Base-by-base conservation (phyloP, 2,329 filamentous ascomycete genomes). In the Ambrosiella cleistominuta region DNA sequence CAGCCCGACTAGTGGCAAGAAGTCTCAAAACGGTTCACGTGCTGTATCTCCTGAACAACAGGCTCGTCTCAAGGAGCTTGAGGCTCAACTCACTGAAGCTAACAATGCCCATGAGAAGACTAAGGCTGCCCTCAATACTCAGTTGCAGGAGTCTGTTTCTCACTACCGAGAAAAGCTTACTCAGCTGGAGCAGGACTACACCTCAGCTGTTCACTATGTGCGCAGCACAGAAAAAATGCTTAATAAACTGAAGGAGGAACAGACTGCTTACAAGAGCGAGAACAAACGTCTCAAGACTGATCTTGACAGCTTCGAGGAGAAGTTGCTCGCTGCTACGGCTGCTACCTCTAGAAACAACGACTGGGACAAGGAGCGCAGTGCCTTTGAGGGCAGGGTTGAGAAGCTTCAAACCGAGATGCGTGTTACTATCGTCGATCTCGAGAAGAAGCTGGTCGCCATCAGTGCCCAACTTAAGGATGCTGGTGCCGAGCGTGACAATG, bases 191-290 rank as follows among this genome's bases (percentile, higher is more conserved):
- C 95, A 90, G 67, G 93, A 98, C 69, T 96, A 98, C 68, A 89
- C 96, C 70, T 95, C 93, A 47, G 91, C 93, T 13, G 90, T 97
- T 54, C 93, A 96, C 70, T 98, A 98, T 66, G 88, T 98, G 64
- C 94, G 95, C 70, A 93, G 93, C 60, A 97, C 93, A 1, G 93
- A 98, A 71, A 97, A 96, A 78, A 96, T 98, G 89, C 80, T 98
- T 54, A 90, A 93, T 70, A 91, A 94, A 70, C 91, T 98, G 77
- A 97, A 97, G 74, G 89, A 96, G 66, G 93, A 98, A 71, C 76
- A 98, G n/a, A 78, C 85, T 57, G 87, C 89, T 60, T 93, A 94
- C 72, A 97, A 97, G 76, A 72, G 81, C 11, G 86, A 93, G 61
- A 96, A 96, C 66, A 74, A 77, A 15, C 85, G 86, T 61, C 75